Conservation (phyloP, 129 eudicot genomes). For the Flaveria bidentis region DNA sequence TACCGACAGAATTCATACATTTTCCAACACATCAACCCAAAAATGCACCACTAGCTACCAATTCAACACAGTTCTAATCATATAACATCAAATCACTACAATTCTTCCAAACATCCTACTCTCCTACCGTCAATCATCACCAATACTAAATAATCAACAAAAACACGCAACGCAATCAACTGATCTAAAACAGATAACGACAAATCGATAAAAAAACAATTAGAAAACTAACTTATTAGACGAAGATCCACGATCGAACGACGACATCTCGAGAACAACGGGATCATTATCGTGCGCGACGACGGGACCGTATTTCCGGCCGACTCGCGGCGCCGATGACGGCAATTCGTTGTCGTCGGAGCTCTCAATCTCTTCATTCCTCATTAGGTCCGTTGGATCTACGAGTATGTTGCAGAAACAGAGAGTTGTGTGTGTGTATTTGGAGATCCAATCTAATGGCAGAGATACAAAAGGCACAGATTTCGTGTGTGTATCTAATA, state of each 20-base stretch:
- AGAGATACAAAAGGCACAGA: conserved; percentile 32
- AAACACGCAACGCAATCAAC: neutral
- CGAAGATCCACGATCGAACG: conserved; percentile 58
- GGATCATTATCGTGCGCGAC: conserved; percentile 76
- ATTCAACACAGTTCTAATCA: too few species aligned
- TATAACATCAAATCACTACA: too few species aligned
- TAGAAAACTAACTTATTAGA: conserved; percentile 38
- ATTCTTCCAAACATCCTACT: neutral
- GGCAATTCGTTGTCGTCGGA: conserved; percentile 61
- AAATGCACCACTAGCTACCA: too few species aligned
- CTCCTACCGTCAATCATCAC: neutral
- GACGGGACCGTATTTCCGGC: conserved; percentile 73
- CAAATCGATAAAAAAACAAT: neutral
- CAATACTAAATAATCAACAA: neutral
- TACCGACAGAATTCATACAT: conserved; percentile 3
- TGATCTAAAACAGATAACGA: neutral
- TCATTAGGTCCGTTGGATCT: conserved; percentile 48
- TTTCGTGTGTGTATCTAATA: conserved; percentile 21
- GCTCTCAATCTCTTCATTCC: conserved; percentile 56
- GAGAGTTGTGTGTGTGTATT: conserved; percentile 12
- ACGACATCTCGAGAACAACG: conserved; percentile 80
- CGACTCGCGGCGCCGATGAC: conserved; percentile 43
- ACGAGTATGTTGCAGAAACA: neutral
- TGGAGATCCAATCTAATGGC: conserved; percentile 36
- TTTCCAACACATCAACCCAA: conserved; percentile 5